Conservation (phyloP, 371 early-diverging fungal species). For the Mucor racemosus region DNA sequence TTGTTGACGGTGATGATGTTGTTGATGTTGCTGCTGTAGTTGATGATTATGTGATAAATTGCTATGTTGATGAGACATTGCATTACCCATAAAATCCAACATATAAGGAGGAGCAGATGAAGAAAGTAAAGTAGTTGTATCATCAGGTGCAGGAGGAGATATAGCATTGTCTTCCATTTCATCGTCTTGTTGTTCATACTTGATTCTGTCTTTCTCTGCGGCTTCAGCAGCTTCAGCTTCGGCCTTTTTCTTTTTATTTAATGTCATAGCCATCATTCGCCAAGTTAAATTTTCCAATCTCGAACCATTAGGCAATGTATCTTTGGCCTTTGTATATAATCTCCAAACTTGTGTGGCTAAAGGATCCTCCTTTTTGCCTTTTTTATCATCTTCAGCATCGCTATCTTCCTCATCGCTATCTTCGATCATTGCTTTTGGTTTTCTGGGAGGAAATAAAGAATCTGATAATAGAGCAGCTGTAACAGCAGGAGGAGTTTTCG, state of each 20-base stretch:
- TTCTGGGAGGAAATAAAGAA: constrained; percentile 31
- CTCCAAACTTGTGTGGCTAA: constrained; percentile 66
- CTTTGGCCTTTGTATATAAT: constrained; percentile 68
- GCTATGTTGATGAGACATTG: constrained; percentile 6
- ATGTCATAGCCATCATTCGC: constrained; percentile 69
- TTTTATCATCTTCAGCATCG: constrained; percentile 35
- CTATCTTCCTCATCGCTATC: constrained; percentile 38
- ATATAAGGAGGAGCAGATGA: constrained; percentile 44
- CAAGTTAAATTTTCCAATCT: constrained; percentile 69
- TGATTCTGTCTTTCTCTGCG: not conserved
- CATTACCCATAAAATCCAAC: constrained; percentile 33
- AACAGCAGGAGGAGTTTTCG: constrained; percentile 33
- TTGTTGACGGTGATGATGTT: constrained; percentile 12
- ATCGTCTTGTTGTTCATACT: constrained; percentile 1
- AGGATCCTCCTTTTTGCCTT: constrained; percentile 50
- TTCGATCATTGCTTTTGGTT: constrained; percentile 29
- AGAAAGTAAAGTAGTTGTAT: constrained; percentile 32
- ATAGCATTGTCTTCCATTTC: constrained; percentile 13
- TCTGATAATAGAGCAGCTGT: constrained; percentile 40
- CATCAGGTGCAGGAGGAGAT: constrained; percentile 33
- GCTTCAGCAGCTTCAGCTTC: constrained; percentile 14
- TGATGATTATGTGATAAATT: not conserved
- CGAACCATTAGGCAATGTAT: constrained; percentile 60
- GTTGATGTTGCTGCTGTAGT: constrained; percentile 12
- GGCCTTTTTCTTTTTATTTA: constrained; percentile 51